Percentiles rank a stretch among this genome's conserved stretches.
These are phyloP conservation scores for Xerocomus minutiporus DNA, from an alignment of 1,284 basidiomycete genomes.

Conservation along the genomic window DNA sequence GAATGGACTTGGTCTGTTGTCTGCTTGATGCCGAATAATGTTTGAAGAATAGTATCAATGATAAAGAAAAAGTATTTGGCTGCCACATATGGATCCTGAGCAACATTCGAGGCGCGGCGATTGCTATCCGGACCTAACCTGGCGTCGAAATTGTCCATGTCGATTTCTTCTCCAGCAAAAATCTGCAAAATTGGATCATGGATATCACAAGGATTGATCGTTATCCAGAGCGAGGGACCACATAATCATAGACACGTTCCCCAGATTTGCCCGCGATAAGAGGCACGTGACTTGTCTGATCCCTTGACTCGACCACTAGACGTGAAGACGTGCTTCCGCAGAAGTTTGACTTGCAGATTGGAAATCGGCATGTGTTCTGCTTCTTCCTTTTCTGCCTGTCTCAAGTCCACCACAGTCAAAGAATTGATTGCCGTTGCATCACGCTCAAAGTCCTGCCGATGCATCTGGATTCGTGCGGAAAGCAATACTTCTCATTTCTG, in stretches of 20 bases:
- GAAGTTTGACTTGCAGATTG: constrained; percentile 6
- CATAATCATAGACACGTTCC: background rate
- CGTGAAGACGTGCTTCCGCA: constrained; percentile 12
- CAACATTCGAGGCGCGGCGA: constrained; percentile 22
- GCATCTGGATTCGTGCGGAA: constrained; percentile 18
- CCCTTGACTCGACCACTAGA: constrained; percentile 7
- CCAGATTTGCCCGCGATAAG: constrained; percentile 12
- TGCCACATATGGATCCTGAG: constrained; percentile 33
- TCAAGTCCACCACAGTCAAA: constrained; percentile 12
- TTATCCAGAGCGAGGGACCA: constrained; percentile 9
- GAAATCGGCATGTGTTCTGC: background rate
- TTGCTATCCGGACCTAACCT: constrained; percentile 18
- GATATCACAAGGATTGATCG: constrained; percentile 32
- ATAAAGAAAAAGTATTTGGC: constrained; percentile 34
- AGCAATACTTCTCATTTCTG: constrained; percentile 15
- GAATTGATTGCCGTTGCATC: constrained; percentile 6
- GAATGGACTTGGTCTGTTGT: constrained; percentile 12
- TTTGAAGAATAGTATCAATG: constrained; percentile 20
- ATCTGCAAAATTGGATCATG: constrained; percentile 35
- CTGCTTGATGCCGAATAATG: constrained; percentile 22
- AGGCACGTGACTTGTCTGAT: constrained; percentile 4
- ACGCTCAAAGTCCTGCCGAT: constrained; percentile 12
- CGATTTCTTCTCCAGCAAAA: constrained; percentile 33
- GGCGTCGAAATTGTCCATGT: constrained; percentile 29
- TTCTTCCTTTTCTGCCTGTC: constrained; percentile 19